Conservation (phyloP, 1,284 basidiomycete species). For the Ceratobasidium sp. region DNA sequence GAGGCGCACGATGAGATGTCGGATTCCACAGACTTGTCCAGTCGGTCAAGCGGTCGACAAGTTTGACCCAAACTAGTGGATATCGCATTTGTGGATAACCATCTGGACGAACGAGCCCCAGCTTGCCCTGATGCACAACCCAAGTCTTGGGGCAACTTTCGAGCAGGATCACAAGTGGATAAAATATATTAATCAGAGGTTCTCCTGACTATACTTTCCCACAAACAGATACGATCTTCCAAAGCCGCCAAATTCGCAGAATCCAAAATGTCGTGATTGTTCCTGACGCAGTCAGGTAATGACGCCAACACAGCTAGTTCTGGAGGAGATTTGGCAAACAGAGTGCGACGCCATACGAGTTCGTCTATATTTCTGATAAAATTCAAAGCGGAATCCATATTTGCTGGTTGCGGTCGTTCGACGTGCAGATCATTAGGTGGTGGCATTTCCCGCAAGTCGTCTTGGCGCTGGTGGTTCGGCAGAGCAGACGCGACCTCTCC, state of each 20-base stretch:
- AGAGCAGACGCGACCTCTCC: background rate
- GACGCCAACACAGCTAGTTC: slow-evolving; percentile 23
- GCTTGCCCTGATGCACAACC: no score
- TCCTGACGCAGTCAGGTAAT: slow-evolving; percentile 23
- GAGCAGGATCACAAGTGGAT: no score
- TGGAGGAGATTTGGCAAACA: slow-evolving; percentile 16
- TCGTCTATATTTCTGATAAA: slow-evolving; percentile 37
- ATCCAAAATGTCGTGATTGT: slow-evolving; percentile 14
- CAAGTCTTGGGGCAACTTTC: no score
- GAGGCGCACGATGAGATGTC: no score
- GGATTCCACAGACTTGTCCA: no score
- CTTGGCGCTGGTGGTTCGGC: background rate
- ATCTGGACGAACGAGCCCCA: no score
- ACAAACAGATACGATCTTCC: slow-evolving; percentile 26
- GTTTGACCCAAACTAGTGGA: no score
- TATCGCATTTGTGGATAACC: no score
- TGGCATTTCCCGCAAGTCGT: slow-evolving; percentile 19
- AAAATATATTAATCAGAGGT: slow-evolving; percentile 14
- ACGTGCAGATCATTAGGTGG: background rate
- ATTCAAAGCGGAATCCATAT: slow-evolving; percentile 13
- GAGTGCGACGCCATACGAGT: slow-evolving; percentile 31
- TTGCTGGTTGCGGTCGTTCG: slow-evolving; percentile 8
- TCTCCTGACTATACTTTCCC: slow-evolving; percentile 34
- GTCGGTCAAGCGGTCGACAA: no score
- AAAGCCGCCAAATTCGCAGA: slow-evolving; percentile 27